These are phyloP conservation scores for Irpex lacteus DNA, from an alignment of 1,284 basidiomycete species.

Conservation along the genomic window DNA sequence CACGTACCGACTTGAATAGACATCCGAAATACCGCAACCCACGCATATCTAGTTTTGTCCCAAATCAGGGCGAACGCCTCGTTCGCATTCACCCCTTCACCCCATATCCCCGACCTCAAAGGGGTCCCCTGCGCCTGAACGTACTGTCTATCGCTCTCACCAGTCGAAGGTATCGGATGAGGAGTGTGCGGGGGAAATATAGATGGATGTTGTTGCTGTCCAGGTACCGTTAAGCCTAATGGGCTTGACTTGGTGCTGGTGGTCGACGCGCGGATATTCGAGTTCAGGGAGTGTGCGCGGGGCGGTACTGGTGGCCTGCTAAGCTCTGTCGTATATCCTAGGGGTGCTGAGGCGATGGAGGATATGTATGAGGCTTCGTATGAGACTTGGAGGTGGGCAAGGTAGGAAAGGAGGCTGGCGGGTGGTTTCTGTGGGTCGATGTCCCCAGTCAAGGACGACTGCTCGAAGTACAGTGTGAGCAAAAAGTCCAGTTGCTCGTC, in stretches of 20 bases:
- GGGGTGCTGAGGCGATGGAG: slow-evolving; percentile 28
- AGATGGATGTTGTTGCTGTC: slow-evolving; percentile 43
- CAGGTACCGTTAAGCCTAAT: slow-evolving; percentile 10
- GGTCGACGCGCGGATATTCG: background rate
- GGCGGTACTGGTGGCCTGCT: slow-evolving; percentile 23
- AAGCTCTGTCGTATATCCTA: slow-evolving; percentile 14
- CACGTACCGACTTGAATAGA: slow-evolving; percentile 73
- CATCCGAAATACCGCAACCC: slow-evolving; percentile 77
- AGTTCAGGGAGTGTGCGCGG: slow-evolving; percentile 24
- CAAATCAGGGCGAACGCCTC: slow-evolving; percentile 66
- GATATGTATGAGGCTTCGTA: slow-evolving; percentile 81
- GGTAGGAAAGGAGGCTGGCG: slow-evolving; percentile 54
- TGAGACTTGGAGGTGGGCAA: slow-evolving; percentile 73
- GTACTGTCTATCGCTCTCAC: slow-evolving; percentile 69
- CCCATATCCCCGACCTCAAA: slow-evolving; percentile 72
- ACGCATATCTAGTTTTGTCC: slow-evolving; percentile 53
- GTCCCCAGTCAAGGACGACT: slow-evolving; percentile 19
- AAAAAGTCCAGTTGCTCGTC: slow-evolving; percentile 76
- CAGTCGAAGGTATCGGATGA: slow-evolving; percentile 68
- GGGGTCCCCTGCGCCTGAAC: slow-evolving; percentile 73
- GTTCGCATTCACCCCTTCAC: slow-evolving; percentile 37
- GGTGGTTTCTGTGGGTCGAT: slow-evolving; percentile 46
- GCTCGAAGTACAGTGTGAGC: slow-evolving; percentile 42
- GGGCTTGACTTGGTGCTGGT: slow-evolving; percentile 30
- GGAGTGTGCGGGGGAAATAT: slow-evolving; percentile 76